Evolutionary conservation across 768 basidiomycete species (phyloP).

Genomic region (Tylopilus plumbeoviolaceoides): DNA sequence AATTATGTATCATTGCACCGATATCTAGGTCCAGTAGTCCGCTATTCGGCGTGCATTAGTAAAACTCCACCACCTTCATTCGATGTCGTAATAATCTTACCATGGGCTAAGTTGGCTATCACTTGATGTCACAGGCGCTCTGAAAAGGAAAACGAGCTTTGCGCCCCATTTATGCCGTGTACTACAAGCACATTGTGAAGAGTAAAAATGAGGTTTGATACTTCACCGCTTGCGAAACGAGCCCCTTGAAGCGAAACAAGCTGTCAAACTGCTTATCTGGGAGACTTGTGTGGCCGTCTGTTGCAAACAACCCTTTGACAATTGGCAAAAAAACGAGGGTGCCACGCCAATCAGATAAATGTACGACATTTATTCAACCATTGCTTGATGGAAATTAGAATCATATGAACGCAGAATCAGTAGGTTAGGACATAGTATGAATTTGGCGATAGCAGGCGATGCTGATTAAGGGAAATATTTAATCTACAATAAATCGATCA

Average conservation of each 20-base stretch:
- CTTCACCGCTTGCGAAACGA: neutral
- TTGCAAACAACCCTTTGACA: neutral
- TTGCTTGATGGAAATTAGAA: neutral
- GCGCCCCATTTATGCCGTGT: neutral
- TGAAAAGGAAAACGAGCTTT: neutral
- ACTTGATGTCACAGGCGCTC: neutral
- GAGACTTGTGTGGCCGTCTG: slow-evolving; percentile 1
- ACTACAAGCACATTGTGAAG: neutral
- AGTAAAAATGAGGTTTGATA: neutral
- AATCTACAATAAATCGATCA: slow-evolving; percentile 4
- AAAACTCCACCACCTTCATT: neutral
- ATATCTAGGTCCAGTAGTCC: no score
- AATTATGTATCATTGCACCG: no score
- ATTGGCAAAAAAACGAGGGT: neutral
- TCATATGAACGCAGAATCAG: neutral
- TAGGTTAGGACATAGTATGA: neutral
- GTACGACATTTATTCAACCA: neutral
- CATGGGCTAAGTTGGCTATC: no score
- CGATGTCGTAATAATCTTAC: no score
- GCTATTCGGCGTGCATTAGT: no score
- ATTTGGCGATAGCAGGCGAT: neutral
- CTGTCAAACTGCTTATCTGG: neutral
- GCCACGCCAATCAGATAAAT: neutral
- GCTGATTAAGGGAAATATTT: slow-evolving; percentile 12
- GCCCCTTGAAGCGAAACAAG: neutral